phyloP scores from a whole-genome alignment of 768 basidiomycete species.

The Lepiota venenata region DNA sequence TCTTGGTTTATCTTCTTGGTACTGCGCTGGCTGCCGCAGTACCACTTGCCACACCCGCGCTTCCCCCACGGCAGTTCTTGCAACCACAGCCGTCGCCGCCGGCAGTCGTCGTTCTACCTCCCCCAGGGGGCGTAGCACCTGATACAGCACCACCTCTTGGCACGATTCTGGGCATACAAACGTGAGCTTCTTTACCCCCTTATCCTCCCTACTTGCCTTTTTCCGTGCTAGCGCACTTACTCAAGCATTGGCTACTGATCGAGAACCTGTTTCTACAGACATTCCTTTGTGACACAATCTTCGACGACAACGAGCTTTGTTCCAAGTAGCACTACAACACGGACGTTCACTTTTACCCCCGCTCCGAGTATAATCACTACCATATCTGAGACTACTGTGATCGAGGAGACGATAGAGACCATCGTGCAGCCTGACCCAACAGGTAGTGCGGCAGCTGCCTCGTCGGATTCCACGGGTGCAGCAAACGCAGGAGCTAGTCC shows the following conservation, averaged over 20 bases:
- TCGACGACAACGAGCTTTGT: constrained; percentile 1
- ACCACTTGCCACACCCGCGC: neutral
- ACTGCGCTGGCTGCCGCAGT: neutral
- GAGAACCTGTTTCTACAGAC: neutral
- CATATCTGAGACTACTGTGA: neutral
- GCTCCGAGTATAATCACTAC: neutral
- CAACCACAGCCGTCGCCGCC: no score
- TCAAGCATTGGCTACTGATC: neutral
- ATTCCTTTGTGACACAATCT: neutral
- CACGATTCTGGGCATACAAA: neutral
- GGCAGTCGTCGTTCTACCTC: neutral
- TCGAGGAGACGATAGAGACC: neutral
- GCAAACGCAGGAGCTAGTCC: neutral
- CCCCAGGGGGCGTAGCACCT: neutral
- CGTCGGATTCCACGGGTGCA: neutral
- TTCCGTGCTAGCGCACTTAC: no score
- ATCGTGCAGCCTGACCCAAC: neutral
- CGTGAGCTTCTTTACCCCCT: neutral
- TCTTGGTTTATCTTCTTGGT: neutral
- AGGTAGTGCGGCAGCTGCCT: neutral
- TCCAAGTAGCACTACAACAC: constrained; percentile 9
- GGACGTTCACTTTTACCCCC: neutral
- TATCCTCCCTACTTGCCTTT: neutral
- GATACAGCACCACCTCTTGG: no score
- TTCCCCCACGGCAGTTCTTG: neutral